Evolutionary conservation across 2,329 filamentous ascomycete genomes (phyloP), one percentile per base, ranked within the genome.

Genomic region (Aspergillus sp.): DNA sequence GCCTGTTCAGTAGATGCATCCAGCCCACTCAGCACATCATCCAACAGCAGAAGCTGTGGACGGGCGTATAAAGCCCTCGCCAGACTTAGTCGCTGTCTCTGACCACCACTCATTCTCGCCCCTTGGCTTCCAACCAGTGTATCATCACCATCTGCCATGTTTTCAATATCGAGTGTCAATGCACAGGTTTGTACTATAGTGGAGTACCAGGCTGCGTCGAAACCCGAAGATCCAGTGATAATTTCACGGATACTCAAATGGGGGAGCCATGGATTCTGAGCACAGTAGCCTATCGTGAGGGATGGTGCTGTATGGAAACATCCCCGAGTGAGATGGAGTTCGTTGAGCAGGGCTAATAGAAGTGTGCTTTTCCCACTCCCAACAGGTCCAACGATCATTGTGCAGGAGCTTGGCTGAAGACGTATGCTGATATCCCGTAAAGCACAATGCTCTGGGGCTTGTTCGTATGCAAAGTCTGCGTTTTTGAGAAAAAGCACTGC

Each of bases 291-390:
- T 19, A 40, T 43, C 9, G 13, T 30, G 7, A 6, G n/a, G 6
- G 7, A 10, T 11, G 11, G 9, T 28, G 34, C 11, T 19, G 19
- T 19, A 6, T 6, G 7, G 8, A 42, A 10, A 4, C 10, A 19
- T 12, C 90, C 90, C 1, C 88, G 88, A 36, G 46, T 42, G n/a
- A 39, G 29, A 6, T 41, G 81, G 88, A 95, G 95, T 52, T 96
- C 90, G 27, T 90, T 90, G 1, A 90, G 90, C 35, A 96, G 72
- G 1, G 90, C 88, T 30, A 88, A 86, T 4, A 96, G 78, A 2
- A 96, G 71, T 0, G 37, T 49, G n/a, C 33, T 45, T 39, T 75
- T 32, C 8, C 30, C 30, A 1, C 8, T 9, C n/a, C 30, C 30
- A 32, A 32, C n/a, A 3, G 30, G n/a, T 32, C 30, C 30, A 32